phyloP scores from a whole-genome alignment of 768 basidiomycete species.

The Agrocybe pediades region DNA sequence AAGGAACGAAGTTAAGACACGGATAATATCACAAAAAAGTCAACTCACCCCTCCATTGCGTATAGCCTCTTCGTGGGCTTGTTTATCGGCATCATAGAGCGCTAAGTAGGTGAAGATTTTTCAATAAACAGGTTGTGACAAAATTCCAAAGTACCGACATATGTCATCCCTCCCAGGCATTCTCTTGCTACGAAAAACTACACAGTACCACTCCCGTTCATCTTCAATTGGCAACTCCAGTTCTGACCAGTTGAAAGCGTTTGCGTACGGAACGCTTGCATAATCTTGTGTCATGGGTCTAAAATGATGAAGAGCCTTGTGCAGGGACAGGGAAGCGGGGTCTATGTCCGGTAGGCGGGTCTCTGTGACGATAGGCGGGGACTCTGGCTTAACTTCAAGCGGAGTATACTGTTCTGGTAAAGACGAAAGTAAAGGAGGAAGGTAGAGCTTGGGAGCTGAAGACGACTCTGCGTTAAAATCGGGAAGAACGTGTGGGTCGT shows the following conservation, averaged over 20 bases:
- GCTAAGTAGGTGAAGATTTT: slow-evolving; percentile 46
- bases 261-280: slow-evolving; percentile 60
- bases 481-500: slow-evolving; percentile 20
- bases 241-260: slow-evolving; percentile 89
- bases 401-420: slow-evolving; percentile 47
- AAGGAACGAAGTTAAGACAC: slow-evolving; percentile 11
- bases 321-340: slow-evolving; percentile 78
- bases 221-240: slow-evolving; percentile 67
- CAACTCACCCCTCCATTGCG: slow-evolving; percentile 76
- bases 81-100: slow-evolving; percentile 84
- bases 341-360: slow-evolving; percentile 87
- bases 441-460: slow-evolving; percentile 64
- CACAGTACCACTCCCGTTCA: slow-evolving; percentile 90
- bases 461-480: slow-evolving; percentile 19
- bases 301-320: slow-evolving; percentile 84
- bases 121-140: too few relatives aligned
- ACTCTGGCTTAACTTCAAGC: slow-evolving; percentile 24
- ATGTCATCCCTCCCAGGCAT: slow-evolving; percentile 69
- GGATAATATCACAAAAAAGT: not conserved
- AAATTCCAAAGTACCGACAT: slow-evolving; percentile 40
- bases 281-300: slow-evolving; percentile 61
- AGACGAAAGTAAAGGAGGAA: slow-evolving; percentile 83
- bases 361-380: slow-evolving; percentile 59
- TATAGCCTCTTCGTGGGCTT: slow-evolving; percentile 93
- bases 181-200: slow-evolving; percentile 84